Evolutionary conservation across 352 stramenopile genomes (phyloP).

Genomic region (Phytopythium cucurbitacearum): DNA sequence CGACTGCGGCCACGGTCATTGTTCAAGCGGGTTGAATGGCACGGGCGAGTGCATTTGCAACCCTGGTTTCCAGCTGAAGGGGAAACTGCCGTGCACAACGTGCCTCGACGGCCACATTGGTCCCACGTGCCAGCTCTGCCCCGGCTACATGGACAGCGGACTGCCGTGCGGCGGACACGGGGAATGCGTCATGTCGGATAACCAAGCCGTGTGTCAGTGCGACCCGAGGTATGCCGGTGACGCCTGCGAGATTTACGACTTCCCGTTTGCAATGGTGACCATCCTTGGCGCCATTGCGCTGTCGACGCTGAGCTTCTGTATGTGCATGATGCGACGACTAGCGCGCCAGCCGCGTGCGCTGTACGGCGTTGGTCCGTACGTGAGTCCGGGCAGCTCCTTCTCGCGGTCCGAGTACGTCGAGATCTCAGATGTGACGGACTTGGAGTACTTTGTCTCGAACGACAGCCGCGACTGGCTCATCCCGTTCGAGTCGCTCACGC

Average conservation of each 20-base stretch:
- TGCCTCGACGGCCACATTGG: constrained; percentile 80
- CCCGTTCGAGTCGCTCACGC: constrained; percentile 81
- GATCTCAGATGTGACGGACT: constrained; percentile 81
- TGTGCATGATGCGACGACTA: constrained; percentile 82
- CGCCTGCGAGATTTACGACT: constrained; percentile 83
- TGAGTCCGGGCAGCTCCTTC: constrained; percentile 66
- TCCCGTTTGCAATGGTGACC: constrained; percentile 77
- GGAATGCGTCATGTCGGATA: constrained; percentile 48
- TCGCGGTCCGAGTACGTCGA: constrained; percentile 82
- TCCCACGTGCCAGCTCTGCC: constrained; percentile 60
- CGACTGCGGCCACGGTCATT: constrained; percentile 74
- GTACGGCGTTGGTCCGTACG: constrained; percentile 22
- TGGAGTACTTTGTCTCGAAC: constrained; percentile 87
- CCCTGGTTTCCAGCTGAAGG: constrained; percentile 62
- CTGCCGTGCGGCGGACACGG: constrained; percentile 70
- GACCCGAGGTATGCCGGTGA: constrained; percentile 69
- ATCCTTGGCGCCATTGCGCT: constrained; percentile 75
- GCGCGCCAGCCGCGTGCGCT: constrained; percentile 60
- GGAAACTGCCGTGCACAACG: constrained; percentile 59
- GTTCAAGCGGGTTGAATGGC: constrained; percentile 70
- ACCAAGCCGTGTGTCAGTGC: constrained; percentile 58
- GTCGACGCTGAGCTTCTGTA: constrained; percentile 80
- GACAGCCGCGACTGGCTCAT: constrained; percentile 89
- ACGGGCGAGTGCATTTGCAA: constrained; percentile 77
- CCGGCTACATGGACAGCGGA: constrained; percentile 68